These are phyloP conservation scores for Russula vinacea DNA, from an alignment of 768 basidiomycete genomes.

Conservation along the genomic window DNA sequence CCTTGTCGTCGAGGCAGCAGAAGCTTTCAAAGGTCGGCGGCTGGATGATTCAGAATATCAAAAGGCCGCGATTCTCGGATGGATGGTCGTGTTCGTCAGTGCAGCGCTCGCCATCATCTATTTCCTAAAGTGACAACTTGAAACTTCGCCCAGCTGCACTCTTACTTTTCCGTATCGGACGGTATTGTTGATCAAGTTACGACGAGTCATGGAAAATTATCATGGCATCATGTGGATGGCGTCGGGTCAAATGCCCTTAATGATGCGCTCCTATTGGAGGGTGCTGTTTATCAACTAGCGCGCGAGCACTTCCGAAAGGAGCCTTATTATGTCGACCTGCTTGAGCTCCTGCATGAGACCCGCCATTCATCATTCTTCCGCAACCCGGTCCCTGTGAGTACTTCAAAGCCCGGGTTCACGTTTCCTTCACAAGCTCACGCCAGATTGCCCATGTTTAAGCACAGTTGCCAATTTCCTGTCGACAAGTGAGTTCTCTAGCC, in stretches of 20 bases:
- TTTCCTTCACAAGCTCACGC: background rate
- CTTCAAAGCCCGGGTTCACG: background rate
- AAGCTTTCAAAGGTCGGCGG: slow-evolving; percentile 71
- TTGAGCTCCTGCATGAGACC: slow-evolving; percentile 90
- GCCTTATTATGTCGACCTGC: slow-evolving; percentile 79
- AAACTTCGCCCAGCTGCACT: slow-evolving; percentile 67
- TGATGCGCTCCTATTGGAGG: slow-evolving; percentile 94
- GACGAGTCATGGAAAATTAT: slow-evolving; percentile 88
- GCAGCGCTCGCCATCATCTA: background rate
- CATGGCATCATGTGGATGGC: slow-evolving; percentile 76
- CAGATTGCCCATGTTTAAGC: background rate
- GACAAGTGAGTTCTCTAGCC: slow-evolving; percentile 53
- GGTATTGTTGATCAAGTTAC: slow-evolving; percentile 96
- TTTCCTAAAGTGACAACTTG: background rate
- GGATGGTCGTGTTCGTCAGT: slow-evolving; percentile 92
- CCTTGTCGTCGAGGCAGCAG: slow-evolving; percentile 88
- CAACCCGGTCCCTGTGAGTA: slow-evolving; percentile 18
- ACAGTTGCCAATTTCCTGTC: slow-evolving; percentile 72
- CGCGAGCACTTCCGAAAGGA: slow-evolving; percentile 81
- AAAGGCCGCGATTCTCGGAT: slow-evolving; percentile 84
- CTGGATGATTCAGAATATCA: slow-evolving; percentile 83
- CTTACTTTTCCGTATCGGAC: slow-evolving; percentile 92
- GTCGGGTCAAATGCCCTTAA: slow-evolving; percentile 90
- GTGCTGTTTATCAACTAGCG: slow-evolving; percentile 85
- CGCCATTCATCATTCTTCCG: slow-evolving; percentile 31